phyloP scores from a whole-genome alignment of 2,329 filamentous ascomycete genomes.

The Mycosphaerella arachidis region DNA sequence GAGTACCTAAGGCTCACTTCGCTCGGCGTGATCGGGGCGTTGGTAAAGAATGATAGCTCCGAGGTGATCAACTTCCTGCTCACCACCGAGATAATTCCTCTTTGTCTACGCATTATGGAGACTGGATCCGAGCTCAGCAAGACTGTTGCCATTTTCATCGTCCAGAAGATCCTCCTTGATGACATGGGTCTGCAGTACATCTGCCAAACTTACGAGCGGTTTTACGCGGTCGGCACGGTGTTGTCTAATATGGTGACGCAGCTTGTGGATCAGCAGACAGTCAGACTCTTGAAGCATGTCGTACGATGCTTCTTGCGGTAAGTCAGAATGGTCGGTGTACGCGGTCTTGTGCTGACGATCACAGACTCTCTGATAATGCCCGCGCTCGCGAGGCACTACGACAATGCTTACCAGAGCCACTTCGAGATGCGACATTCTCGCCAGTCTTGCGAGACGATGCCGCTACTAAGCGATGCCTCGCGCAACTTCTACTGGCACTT shows the following conservation, averaged over 20 bases:
- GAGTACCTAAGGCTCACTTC: constrained; percentile 96
- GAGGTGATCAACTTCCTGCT: constrained; percentile 99
- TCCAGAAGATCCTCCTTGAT: constrained; percentile 96
- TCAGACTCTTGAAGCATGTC: constrained; percentile 91
- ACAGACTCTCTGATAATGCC: constrained; percentile 88
- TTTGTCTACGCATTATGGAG: constrained; percentile 98
- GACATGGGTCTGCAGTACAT: constrained; percentile 97
- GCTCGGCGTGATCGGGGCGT: constrained; percentile 88
- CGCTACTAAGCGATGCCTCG: constrained; percentile 92
- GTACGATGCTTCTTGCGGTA: constrained; percentile 94
- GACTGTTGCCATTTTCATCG: constrained; percentile 98
- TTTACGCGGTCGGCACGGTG: constrained; percentile 96
- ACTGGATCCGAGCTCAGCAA: constrained; percentile 97
- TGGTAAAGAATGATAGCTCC: constrained; percentile 97
- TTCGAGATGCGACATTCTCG: constrained; percentile 96
- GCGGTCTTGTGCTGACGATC: constrained; percentile 6
- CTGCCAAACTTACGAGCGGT: constrained; percentile 96
- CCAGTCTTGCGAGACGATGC: constrained; percentile 95
- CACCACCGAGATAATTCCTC: constrained; percentile 95
- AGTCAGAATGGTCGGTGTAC: constrained; percentile 31
- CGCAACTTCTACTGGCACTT: constrained; percentile 94
- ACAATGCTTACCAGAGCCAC: constrained; percentile 94
- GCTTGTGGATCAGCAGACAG: constrained; percentile 95
- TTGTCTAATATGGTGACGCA: constrained; percentile 98
- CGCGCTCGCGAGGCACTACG: constrained; percentile 89